Percentiles rank a stretch among this genome's conserved stretches.
phyloP scores from a whole-genome alignment of 164 flowering plant species.

The Macadamia tetraphylla region DNA sequence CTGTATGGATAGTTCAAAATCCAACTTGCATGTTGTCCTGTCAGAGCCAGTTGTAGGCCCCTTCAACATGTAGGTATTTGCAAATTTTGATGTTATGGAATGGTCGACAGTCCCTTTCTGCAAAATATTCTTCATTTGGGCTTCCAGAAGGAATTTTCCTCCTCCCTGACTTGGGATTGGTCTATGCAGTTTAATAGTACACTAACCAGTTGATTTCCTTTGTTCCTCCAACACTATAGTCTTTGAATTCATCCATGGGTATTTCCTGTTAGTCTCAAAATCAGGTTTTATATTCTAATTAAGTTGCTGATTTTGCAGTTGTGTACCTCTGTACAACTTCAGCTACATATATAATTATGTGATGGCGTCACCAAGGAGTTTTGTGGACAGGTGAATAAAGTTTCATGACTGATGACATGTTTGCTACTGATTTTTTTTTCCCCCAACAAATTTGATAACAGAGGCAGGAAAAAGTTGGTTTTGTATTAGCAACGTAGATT shows the following conservation, averaged over 20 bases:
- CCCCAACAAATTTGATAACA: not conserved
- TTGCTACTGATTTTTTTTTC: constrained; percentile 1
- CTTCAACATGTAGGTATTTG: too few relatives aligned
- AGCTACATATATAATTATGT: constrained; percentile 75
- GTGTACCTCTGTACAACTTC: constrained; percentile 92
- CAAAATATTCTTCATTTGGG: too few relatives aligned
- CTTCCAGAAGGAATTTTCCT: too few relatives aligned
- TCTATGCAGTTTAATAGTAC: too few relatives aligned
- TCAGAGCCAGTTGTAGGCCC: too few relatives aligned
- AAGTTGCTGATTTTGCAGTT: constrained; percentile 47
- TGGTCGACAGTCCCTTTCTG: too few relatives aligned
- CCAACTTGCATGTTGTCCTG: too few relatives aligned
- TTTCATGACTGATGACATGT: constrained; percentile 15
- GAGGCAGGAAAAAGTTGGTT: not conserved
- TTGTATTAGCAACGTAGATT: not conserved
- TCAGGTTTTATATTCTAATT: not conserved
- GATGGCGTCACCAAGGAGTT: constrained; percentile 78
- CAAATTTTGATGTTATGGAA: too few relatives aligned
- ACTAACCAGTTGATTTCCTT: too few relatives aligned
- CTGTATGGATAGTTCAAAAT: too few relatives aligned
- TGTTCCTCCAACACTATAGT: not conserved
- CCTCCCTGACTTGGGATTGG: too few relatives aligned
- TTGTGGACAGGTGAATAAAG: constrained; percentile 80
- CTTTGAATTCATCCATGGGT: not conserved
- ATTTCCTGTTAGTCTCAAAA: not conserved